A percentile compares a stretch with the other conserved stretches of the same genome.
Conservation (phyloP, 306 rosid species). For the Quercus alba region DNA sequence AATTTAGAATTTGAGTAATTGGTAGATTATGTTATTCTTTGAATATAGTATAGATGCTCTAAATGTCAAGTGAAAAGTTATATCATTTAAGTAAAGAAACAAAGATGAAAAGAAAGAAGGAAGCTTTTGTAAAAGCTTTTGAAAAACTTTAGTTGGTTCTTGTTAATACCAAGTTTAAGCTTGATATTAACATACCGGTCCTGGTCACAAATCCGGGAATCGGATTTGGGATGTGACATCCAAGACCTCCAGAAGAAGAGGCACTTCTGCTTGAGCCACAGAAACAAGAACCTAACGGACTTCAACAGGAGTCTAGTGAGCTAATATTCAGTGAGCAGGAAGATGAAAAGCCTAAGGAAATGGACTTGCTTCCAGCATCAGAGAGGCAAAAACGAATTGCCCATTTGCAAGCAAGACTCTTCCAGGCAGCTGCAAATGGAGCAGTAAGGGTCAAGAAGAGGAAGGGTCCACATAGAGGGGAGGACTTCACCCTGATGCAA, state of each 20-base stretch:
- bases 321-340: conserved; percentile 52
- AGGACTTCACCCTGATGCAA: conserved; percentile 83
- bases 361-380: conserved; percentile 42
- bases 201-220: too few species aligned
- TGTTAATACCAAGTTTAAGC: too few species aligned
- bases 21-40: too few species aligned
- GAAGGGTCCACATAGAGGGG: conserved; percentile 81
- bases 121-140: too few species aligned
- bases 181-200: too few species aligned
- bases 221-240: too few species aligned
- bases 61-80: too few species aligned
- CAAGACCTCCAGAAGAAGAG: conserved; percentile 52
- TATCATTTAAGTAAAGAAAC: too few species aligned
- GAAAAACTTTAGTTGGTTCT: too few species aligned
- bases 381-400: conserved; percentile 53
- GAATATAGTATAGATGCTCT: too few species aligned
- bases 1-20: too few species aligned
- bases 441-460: conserved; percentile 88
- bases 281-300: conserved; percentile 37
- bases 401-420: conserved; percentile 33
- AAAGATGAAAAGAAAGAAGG: too few species aligned
- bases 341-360: conserved; percentile 52
- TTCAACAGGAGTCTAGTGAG: conserved; percentile 42
- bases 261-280: conserved; percentile 40
- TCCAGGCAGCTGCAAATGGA: conserved; percentile 69